Evolutionary conservation across 176 grass and related monocot genomes (phyloP), one percentile per base, ranked within the genome.

Genomic region (Bromus sterilis): DNA sequence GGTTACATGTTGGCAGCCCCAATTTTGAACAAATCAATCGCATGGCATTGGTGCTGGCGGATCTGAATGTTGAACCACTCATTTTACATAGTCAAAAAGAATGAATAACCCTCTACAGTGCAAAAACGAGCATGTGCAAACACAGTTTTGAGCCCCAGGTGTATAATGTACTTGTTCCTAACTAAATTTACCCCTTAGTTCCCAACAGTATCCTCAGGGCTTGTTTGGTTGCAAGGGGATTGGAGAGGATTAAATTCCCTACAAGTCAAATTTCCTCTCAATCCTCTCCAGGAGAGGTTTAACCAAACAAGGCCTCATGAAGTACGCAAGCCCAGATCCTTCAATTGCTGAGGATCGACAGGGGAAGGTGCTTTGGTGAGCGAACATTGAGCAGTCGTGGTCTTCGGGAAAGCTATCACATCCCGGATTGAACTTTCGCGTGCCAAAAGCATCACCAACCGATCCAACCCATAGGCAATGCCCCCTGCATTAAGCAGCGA

Each of bases 331-430:
- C 81, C 91, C 0, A 99, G 91, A 34, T 99, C 96, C 71, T 89
- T 95, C 77, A 95, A 32, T 71, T 99, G 96, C 59, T 89, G 75
- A 36, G 95, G 86, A 33, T 99, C 93, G 7, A 99, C 91, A 6
- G 71, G 78, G 4, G 93, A 95, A 31, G 96, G 96, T 12, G 96
- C 82, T 69, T 93, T 91, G 42, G 96, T 99, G 16, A 99, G 96
- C 1, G 93, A 91, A 84, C 93, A 99, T 44, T 99, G 96, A 42
- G 93, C 96, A 21, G 93, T 93, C 0, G 96, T 95, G 20, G 91
- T 99, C 81, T 99, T 99, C 16, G 93, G 96, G 88, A 98, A 95
- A 76, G 93, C 91, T 68, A 99, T 99, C 14, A 99, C 93, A 56
- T 99, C 96, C 26, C 89, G 75, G 34, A 99, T 95, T 13, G 93